phyloP scores from a whole-genome alignment of 225 moss, liverwort and hornwort genomes.

The Bryum argenteum region DNA sequence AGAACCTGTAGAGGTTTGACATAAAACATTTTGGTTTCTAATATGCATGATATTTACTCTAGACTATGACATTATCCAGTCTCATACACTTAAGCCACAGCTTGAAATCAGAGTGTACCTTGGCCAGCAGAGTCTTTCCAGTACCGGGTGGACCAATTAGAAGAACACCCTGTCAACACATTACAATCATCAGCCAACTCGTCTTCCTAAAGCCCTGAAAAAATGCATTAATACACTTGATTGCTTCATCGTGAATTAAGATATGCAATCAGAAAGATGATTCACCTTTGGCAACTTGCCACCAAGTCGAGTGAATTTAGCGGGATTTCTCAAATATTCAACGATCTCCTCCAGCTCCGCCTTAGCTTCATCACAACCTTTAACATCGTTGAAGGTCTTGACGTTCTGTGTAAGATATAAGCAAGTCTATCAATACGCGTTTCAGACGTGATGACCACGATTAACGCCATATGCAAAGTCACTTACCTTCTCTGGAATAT shows the following conservation, averaged over 20 bases:
- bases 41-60: slow-evolving; percentile 11
- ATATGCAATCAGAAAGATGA: not conserved
- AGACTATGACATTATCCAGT: slow-evolving; percentile 26
- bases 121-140: slow-evolving; percentile 94
- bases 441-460: not conserved
- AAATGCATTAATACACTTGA: not conserved
- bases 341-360: slow-evolving; percentile 99
- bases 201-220: not conserved
- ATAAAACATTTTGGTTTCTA: slow-evolving; percentile 46
- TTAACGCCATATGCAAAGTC: slow-evolving; percentile 5
- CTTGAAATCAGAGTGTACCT: slow-evolving; percentile 52
- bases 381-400: slow-evolving; percentile 98
- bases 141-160: slow-evolving; percentile 99
- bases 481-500: slow-evolving; percentile 90
- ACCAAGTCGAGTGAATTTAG: slow-evolving; percentile 97
- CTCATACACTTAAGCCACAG: slow-evolving; percentile 8
- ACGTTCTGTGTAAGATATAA: slow-evolving; percentile 65
- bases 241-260: no score
- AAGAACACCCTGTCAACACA: slow-evolving; percentile 75
- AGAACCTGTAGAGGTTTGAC: slow-evolving; percentile 45
- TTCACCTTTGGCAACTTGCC: slow-evolving; percentile 97
- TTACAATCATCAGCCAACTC: slow-evolving; percentile 5
- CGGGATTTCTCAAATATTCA: slow-evolving; percentile 90
- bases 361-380: slow-evolving; percentile 99
- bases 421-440: slow-evolving; percentile 1